These are phyloP conservation scores for Fragaria iinumae DNA, from an alignment of 306 rosid species.

Conservation along the genomic window DNA sequence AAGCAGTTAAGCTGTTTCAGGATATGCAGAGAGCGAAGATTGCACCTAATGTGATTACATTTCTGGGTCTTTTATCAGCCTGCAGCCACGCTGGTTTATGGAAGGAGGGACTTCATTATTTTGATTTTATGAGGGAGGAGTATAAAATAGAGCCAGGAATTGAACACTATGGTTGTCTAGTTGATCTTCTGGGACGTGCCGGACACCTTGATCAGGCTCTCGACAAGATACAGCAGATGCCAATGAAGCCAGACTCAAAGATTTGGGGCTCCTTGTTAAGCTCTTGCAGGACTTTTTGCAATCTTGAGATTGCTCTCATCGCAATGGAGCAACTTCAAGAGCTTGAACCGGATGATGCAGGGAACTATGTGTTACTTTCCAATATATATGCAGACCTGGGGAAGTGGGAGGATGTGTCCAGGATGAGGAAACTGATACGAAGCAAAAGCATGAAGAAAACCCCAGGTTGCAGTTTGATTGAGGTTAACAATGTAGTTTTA, in stretches of 20 bases:
- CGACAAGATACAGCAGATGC: conserved; percentile 54
- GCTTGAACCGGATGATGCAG: conserved; percentile 82
- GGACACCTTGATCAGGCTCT: conserved; percentile 67
- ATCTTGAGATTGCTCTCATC: conserved; percentile 56
- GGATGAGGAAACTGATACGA: conserved; percentile 58
- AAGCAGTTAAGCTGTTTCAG: conserved; percentile 59
- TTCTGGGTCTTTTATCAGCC: conserved; percentile 68
- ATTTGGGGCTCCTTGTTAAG: conserved; percentile 83
- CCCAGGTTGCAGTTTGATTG: conserved; percentile 71
- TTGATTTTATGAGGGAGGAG: conserved; percentile 49
- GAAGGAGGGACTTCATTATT: conserved; percentile 58
- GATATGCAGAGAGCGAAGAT: conserved; percentile 48
- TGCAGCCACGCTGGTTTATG: conserved; percentile 73
- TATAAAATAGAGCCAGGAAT: conserved; percentile 47
- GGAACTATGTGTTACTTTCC: conserved; percentile 74
- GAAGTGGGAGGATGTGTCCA: conserved; percentile 68
- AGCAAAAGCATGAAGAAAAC: conserved; percentile 60
- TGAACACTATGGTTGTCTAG: conserved; percentile 78
- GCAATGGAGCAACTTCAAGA: conserved; percentile 60
- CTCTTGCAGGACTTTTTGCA: conserved; percentile 63
- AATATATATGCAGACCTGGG: conserved; percentile 72
- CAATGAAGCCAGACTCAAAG: conserved; percentile 64
- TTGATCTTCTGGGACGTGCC: conserved; percentile 78
- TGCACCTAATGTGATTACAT: conserved; percentile 66
- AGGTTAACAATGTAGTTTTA: conserved; percentile 54